Evolutionary conservation across 768 basidiomycete genomes (phyloP), one percentile per base, ranked within the genome.

Genomic region (Termitomyces sp.): DNA sequence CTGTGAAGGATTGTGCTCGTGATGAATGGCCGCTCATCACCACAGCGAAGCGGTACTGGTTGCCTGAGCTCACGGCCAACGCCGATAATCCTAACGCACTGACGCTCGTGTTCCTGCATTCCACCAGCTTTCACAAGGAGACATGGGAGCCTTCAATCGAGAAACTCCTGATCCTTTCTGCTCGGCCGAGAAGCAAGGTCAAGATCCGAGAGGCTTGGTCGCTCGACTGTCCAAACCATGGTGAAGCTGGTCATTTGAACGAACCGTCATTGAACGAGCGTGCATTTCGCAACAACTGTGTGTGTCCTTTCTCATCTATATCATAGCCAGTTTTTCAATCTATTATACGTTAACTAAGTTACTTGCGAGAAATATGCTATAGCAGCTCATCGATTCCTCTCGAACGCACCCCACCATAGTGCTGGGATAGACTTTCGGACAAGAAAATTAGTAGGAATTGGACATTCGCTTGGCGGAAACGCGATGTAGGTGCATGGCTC

Each of bases 81-180:
- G 63, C 65, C 48, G 55, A 64, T 8, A 73, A 80, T 64, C 73
- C 72, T 6, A 71, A 77, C 38, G 84, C 79, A 5, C 66, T 81
- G 59, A 87, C 86, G 0, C 73, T 88, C 36, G 71, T 88, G 35
- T 66, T 86, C n/a, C 72, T 87, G 2, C 87, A 89, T 67, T 82
- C 85, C 4, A 88, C 87, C 2, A 86, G 86, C 68, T 89, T 86
- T 64, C 87, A 87, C 72, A 88, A 88, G 68, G 87, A 89, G 71
- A 84, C 81, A 2, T 89, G 85, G 86, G 84, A 87, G 62, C 85
- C 87, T 1, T 78, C 81, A 4, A 63, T 89, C 14, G 74, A 76
- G 26, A 73, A 72, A 14, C 62, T 89, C 26, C 82, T 87, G 52
- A 48, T 69, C 0, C 67, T 74, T 28, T 68, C 71, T 18, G 46